Conservation (phyloP, 108 stramenopile genomes). For the Pseudonitzschia pungens region DNA sequence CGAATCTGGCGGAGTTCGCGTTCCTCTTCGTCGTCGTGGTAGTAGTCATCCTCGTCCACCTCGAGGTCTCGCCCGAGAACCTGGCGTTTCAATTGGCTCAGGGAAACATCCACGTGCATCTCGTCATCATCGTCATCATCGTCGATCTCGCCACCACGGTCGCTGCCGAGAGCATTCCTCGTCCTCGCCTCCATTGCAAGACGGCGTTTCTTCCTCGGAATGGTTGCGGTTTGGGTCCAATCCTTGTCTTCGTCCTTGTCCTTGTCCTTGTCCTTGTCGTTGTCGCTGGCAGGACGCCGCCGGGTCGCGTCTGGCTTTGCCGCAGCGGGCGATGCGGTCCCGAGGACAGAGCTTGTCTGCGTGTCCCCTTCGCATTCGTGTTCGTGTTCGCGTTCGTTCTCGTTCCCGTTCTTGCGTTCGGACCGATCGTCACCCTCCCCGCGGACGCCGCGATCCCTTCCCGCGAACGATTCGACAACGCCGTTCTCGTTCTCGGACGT, state of each 20-base stretch:
- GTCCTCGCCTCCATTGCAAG: neutral
- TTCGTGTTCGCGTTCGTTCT: too few relatives aligned
- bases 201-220: neutral
- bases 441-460: too few relatives aligned
- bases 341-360: too few relatives aligned
- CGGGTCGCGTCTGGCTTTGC: neutral
- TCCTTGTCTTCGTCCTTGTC: neutral
- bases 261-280: neutral
- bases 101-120: neutral
- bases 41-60: slow-evolving; percentile 3
- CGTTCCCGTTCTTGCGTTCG: too few relatives aligned
- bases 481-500: too few relatives aligned
- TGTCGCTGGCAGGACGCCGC: neutral
- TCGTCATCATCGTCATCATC: slow-evolving; percentile 6
- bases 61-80: slow-evolving; percentile 7
- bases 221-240: neutral
- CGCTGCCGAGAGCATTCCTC: neutral
- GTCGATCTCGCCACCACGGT: neutral
- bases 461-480: too few relatives aligned
- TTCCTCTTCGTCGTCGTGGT: slow-evolving; percentile 3
- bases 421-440: too few relatives aligned
- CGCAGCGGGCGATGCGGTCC: neutral
- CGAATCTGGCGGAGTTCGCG: slow-evolving; percentile 5
- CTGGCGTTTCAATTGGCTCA: slow-evolving; percentile 13
- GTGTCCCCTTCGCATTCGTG: too few relatives aligned